Conservation (phyloP, 192 early-diverging fungal species). For the Gonapodya prolifera region DNA sequence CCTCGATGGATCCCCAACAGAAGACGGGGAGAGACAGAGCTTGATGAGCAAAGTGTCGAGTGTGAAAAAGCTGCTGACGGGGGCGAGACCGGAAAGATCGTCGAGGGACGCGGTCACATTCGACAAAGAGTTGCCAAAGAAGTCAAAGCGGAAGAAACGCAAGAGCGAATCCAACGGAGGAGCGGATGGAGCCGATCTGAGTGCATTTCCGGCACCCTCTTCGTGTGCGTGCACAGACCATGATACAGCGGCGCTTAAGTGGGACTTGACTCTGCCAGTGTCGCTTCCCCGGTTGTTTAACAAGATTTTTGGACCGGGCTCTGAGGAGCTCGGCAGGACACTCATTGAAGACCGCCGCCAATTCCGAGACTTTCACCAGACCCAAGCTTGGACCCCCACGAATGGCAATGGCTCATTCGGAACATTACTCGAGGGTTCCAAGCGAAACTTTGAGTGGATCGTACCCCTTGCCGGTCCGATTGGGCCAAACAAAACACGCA, state of each 20-base stretch:
- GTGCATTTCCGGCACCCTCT: not conserved
- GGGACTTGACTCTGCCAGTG: not conserved
- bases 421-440: not conserved
- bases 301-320: not conserved
- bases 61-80: not conserved
- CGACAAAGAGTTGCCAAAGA: not conserved
- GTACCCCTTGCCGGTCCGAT: not conserved
- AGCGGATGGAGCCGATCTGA: not conserved
- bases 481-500: constrained; percentile 1
- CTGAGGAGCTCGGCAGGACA: not conserved
- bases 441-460: not conserved
- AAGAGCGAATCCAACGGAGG: not conserved
- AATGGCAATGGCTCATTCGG: not conserved
- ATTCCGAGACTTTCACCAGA: not conserved
- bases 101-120: not conserved
- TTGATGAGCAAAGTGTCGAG: not conserved
- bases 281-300: not conserved
- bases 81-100: not conserved
- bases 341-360: not conserved
- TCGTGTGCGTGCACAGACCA: constrained; percentile 3
- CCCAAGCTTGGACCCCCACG: not conserved
- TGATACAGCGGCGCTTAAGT: not conserved
- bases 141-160: not conserved
- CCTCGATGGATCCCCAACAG: not conserved
- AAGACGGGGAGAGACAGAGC: not conserved